Evolutionary conservation across 2,329 filamentous ascomycete genomes (phyloP).

Genomic region (Drechslerella stenobrocha): DNA sequence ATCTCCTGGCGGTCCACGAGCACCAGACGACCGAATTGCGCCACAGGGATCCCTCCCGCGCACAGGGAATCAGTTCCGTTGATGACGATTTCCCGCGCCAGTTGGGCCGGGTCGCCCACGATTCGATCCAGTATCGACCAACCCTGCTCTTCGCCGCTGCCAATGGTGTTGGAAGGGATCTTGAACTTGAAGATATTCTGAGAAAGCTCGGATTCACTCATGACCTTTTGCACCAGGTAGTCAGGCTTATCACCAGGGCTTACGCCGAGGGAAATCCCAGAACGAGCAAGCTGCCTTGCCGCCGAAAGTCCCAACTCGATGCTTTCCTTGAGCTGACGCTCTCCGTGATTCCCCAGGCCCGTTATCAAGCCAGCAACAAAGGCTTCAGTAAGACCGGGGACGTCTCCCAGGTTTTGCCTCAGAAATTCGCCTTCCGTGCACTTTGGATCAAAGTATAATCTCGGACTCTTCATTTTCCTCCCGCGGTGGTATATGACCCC

Average conservation of each 20-base stretch:
- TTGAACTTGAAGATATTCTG: conserved; percentile 21
- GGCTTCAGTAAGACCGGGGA: conserved; percentile 24
- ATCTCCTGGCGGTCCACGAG: conserved; percentile 39
- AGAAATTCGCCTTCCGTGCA: conserved; percentile 29
- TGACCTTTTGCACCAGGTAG: conserved; percentile 6
- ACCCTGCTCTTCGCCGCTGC: conserved; percentile 24
- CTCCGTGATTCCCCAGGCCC: conserved; percentile 7
- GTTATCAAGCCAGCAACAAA: conserved; percentile 27
- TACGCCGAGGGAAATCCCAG: conserved; percentile 7
- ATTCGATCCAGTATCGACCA: conserved; percentile 38
- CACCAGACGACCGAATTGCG: conserved; percentile 24
- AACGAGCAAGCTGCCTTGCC: conserved; percentile 14
- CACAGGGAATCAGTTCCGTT: conserved; percentile 13
- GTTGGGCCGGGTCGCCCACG: conserved; percentile 29
- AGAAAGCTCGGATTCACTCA: not conserved
- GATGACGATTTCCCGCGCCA: conserved; percentile 24
- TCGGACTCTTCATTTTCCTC: conserved; percentile 20
- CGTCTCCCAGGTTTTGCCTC: conserved; percentile 25
- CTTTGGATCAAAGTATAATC: conserved; percentile 26
- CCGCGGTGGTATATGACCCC: conserved; percentile 39
- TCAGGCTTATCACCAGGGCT: conserved; percentile 6
- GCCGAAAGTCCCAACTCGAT: conserved; percentile 23
- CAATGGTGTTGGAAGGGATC: conserved; percentile 29
- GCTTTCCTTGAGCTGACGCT: conserved; percentile 16
- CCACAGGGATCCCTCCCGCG: conserved; percentile 21